Percentiles rank a stretch among this genome's conserved stretches.
Conservation (phyloP, 2,329 filamentous ascomycete genomes). For the Colletotrichum graminicola region DNA sequence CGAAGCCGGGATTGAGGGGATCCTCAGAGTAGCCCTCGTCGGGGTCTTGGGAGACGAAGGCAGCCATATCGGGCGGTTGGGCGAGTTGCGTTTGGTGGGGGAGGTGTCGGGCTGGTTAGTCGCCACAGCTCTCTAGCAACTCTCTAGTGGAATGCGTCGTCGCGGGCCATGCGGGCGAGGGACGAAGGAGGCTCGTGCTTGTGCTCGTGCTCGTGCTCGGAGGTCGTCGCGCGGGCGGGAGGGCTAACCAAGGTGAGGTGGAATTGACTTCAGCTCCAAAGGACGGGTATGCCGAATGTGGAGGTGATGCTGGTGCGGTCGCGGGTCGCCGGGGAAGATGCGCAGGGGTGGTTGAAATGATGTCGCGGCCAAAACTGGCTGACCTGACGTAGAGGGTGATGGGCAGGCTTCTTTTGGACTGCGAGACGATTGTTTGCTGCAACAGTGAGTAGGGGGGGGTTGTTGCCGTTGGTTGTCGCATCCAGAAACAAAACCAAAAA, state of each 20-base stretch:
- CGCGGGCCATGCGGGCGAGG: conserved; percentile 33
- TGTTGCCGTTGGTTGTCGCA: neutral
- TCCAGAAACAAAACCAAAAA: neutral
- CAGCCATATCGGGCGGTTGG: conserved; percentile 27
- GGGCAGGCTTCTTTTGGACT: neutral
- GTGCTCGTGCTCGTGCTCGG: conserved; percentile 17
- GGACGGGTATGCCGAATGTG: neutral
- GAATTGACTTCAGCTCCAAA: neutral
- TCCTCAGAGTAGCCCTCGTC: conserved; percentile 93
- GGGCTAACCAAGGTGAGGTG: neutral
- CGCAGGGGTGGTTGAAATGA: neutral
- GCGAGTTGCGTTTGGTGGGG: neutral
- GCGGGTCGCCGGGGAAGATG: neutral
- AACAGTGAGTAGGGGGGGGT: neutral
- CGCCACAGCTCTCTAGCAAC: conserved; percentile 19
- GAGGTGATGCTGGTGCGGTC: neutral
- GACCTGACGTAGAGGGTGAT: neutral
- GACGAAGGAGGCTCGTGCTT: conserved; percentile 32
- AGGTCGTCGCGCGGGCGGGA: neutral
- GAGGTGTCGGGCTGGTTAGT: conserved; percentile 18
- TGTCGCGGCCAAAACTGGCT: neutral
- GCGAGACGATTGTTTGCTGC: neutral
- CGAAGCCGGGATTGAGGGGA: conserved; percentile 61
- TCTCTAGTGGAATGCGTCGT: conserved; percentile 21
- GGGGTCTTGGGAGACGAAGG: conserved; percentile 64